Conservation (phyloP, 352 stramenopile genomes). For the Poterioochromonas sp. region DNA sequence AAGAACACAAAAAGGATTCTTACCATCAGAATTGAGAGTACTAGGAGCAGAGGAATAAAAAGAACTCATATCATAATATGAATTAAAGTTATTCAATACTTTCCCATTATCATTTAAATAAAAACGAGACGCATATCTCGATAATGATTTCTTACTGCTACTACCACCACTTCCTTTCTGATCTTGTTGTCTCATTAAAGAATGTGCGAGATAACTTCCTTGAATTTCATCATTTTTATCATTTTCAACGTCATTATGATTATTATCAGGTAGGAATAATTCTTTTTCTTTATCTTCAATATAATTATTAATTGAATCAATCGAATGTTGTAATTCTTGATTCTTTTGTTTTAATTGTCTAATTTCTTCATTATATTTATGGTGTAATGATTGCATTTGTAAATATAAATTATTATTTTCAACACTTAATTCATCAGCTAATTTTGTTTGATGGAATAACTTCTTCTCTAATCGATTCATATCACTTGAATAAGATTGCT, state of each 20-base stretch:
- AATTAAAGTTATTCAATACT: too few species aligned
- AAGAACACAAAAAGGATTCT: too few species aligned
- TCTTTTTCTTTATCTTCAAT: not conserved
- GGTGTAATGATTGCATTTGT: not conserved
- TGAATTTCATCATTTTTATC: too few species aligned
- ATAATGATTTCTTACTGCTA: too few species aligned
- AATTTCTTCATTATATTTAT: constrained; percentile 5
- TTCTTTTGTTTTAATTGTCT: constrained; percentile 13
- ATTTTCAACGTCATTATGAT: not conserved
- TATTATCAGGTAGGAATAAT: not conserved
- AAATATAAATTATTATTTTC: not conserved
- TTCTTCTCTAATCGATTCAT: constrained; percentile 2
- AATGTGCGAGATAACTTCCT: too few species aligned
- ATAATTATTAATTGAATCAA: constrained; percentile 6
- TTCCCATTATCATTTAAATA: too few species aligned
- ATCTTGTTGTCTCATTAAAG: too few species aligned
- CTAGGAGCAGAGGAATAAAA: too few species aligned
- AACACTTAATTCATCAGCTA: not conserved
- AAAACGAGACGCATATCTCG: too few species aligned
- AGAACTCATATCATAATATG: too few species aligned
- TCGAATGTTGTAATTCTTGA: not conserved
- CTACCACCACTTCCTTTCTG: too few species aligned
- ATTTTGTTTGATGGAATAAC: not conserved
- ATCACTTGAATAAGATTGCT: not conserved
- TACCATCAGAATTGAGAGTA: too few species aligned